Evolutionary conservation across 176 grass and related monocot genomes (phyloP).

Genomic region (Paspalum notatum): DNA sequence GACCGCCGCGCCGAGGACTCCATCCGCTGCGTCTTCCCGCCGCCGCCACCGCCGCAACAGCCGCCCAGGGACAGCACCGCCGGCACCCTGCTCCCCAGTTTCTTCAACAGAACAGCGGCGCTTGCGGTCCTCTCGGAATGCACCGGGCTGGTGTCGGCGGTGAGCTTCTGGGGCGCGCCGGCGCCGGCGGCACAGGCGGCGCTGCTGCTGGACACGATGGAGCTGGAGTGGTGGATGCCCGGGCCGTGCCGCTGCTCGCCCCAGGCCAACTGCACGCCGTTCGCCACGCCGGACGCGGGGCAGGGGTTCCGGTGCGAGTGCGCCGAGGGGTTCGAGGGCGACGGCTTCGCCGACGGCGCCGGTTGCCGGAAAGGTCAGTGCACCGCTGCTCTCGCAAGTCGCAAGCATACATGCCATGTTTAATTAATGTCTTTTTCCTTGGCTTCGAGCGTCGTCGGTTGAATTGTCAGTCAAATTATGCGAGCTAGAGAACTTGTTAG

Average conservation of each 20-base stretch:
- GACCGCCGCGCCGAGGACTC: background rate
- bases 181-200: background rate
- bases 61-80: background rate
- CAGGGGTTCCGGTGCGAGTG: constrained; percentile 51
- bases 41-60: background rate
- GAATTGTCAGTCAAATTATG: constrained; percentile 44
- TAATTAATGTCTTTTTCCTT: background rate
- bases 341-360: constrained; percentile 52
- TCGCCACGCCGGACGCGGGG: background rate
- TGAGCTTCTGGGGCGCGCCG: background rate
- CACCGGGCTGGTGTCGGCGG: constrained; percentile 31
- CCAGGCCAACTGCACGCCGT: constrained; percentile 20
- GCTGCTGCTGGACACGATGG: constrained; percentile 34
- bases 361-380: constrained; percentile 63
- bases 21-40: constrained; percentile 34
- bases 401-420: background rate
- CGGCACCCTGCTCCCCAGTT: background rate
- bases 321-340: constrained; percentile 37
- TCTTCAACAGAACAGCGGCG: background rate
- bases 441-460: background rate
- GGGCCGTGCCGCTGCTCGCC: constrained; percentile 38
- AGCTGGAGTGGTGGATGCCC: constrained; percentile 57
- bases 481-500: constrained; percentile 19
- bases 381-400: no score
- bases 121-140: background rate